Evolutionary conservation across 192 early-diverging fungal genomes (phyloP).

Genomic region (Linnemannia zychae): DNA sequence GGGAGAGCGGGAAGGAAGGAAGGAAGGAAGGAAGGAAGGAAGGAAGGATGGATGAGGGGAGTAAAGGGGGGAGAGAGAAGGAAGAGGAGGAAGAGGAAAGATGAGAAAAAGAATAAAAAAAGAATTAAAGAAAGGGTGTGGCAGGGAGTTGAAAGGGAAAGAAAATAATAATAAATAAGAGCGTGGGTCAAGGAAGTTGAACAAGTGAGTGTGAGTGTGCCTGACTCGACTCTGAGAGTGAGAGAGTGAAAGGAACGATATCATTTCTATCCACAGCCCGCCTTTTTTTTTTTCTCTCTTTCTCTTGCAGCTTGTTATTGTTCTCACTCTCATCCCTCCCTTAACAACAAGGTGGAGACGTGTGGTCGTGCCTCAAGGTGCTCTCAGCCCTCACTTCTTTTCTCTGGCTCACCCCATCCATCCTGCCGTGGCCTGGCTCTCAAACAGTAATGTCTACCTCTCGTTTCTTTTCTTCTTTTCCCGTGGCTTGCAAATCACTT

Average conservation of each 20-base stretch:
- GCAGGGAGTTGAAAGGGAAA: not conserved
- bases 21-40: not conserved
- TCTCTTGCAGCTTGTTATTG: not conserved
- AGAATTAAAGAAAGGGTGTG: not conserved
- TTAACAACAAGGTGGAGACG: not conserved
- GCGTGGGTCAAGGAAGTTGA: not conserved
- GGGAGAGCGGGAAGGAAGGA: not conserved
- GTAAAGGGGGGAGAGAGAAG: not conserved
- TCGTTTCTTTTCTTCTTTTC: not conserved
- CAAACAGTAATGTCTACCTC: not conserved
- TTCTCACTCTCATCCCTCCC: not conserved
- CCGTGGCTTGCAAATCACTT: not conserved
- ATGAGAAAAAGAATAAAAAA: not conserved
- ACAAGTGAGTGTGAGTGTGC: too few species aligned
- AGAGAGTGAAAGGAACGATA: too few species aligned
- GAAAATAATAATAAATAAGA: not conserved
- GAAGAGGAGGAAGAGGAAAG: constrained; percentile 11
- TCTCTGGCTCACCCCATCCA: not conserved
- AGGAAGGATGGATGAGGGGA: not conserved
- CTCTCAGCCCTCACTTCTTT: not conserved
- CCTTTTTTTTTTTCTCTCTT: not conserved
- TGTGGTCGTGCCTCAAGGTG: not conserved
- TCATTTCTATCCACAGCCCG: not conserved
- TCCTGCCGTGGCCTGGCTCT: not conserved
- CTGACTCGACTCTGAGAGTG: too few species aligned